Evolutionary conservation across 768 basidiomycete genomes (phyloP), one percentile per base, ranked within the genome.

Genomic region (Clavulina sp.): DNA sequence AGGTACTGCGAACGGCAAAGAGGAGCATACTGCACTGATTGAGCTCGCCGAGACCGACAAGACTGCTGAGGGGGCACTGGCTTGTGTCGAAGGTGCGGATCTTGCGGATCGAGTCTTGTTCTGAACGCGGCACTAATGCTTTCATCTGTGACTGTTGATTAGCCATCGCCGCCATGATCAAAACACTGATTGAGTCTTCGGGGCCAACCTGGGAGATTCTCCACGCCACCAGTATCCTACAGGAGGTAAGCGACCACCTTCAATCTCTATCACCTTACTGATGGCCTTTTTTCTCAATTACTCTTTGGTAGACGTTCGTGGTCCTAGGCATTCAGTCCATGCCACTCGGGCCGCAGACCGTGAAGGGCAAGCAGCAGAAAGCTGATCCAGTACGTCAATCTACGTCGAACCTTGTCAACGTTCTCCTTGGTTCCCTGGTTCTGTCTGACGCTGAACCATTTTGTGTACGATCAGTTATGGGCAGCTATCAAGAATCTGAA

Each of bases 401-500:
- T 48, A 5, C 51, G 31, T 43, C 56, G 23, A 51, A 24, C 31
- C n/a, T n/a, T n/a, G n/a, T n/a, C n/a, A n/a, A n/a, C n/a, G n/a
- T n/a, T n/a, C n/a, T n/a, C n/a, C n/a, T n/a, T n/a, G n/a, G n/a
- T n/a, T 46, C 19, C 32, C 16, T 51, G 31, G 60, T 51, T 44
- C 28, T 46, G 52, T 19, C 24, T 24, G n/a, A 24, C 51, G 26
- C 52, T 38, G 6, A 16, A 23, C 21, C 4, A n/a, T 54, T 24
- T n/a, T 4, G 4, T 32, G 9, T 16, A 16, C 23, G 18, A 48
- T 13, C 5, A 7, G n/a, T n/a, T n/a, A 48, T 48, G n/a, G 23
- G 6, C 86, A 84, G 71, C 86, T 49, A 77, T 75, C 34, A 67
- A 77, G 41, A 76, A 68, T 59, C 74, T 84, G 61, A 87, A 84